Evolutionary conservation across 306 rosid species (phyloP), one percentile per base, ranked within the genome.

Genomic region (Senna siamea): DNA sequence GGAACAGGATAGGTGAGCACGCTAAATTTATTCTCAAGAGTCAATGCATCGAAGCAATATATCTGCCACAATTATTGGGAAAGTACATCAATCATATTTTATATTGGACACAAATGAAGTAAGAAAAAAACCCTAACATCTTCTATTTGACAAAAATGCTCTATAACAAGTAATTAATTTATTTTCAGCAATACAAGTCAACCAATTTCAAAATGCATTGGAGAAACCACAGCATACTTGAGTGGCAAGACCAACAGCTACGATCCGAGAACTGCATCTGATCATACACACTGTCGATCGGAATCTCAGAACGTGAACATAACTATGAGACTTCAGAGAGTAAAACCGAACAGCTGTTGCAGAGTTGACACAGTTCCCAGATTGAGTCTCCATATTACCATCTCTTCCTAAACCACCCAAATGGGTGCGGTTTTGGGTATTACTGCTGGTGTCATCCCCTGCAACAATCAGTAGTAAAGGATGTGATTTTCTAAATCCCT

Each of bases 1-100:
- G 98, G 91, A 82, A 90, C 92, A 57, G 98, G 96, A 80, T 89
- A 84, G 70, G 91, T 90, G 69, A 87, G 88, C 82, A 93, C 96
- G 52, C 91, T 93, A 80, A 93, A 88, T 58, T 83, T 90, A 64
- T 72, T 89, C 85, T 90, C 89, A 44, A 93, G 96, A 53, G 95
- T 90, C 76, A 80, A 68, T 1, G 96, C 91, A 19, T 93, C 95
- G 69, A 93, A 88, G 80, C 98, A 93, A 83, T 92, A 86, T 73
- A 93, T 90, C 98, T 93, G 96, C 87, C 78, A 81, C 62, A 66
- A 61, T 78, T 43, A 82, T n/a, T 34, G 57, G 64, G 56, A 73
- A 71, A 76, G 35, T 35, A 59, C 75, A 74, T 79, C 37, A 79
- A 55, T 37, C 37, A 46, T 7, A 3, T 50, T 11, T 26, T 26